These are phyloP conservation scores for Elasticomyces elasticus DNA, from an alignment of 495 filamentous ascomycete species.

Conservation along the genomic window DNA sequence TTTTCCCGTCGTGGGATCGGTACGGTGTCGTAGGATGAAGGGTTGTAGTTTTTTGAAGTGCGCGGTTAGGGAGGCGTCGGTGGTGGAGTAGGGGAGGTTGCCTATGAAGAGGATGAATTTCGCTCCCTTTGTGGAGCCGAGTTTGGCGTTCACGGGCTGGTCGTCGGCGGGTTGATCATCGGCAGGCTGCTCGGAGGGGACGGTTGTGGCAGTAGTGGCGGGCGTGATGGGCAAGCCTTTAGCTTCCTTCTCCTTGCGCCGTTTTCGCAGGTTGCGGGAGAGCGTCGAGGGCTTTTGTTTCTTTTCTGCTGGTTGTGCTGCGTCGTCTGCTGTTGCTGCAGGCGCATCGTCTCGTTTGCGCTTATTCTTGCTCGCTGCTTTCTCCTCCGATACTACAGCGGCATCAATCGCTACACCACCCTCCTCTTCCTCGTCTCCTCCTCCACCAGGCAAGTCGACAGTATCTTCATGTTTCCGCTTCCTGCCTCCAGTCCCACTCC, in stretches of 20 bases:
- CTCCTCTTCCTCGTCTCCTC: background rate
- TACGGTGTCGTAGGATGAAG: constrained; percentile 61
- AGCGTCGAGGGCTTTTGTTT: background rate
- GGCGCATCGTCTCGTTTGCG: too few species aligned
- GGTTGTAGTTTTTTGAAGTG: constrained; percentile 76
- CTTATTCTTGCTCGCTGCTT: background rate
- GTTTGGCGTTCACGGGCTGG: background rate
- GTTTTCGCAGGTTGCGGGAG: background rate
- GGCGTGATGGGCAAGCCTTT: background rate
- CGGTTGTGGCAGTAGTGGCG: background rate
- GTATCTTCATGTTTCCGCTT: background rate
- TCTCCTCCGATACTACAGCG: background rate
- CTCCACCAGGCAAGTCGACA: background rate
- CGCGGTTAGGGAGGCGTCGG: constrained; percentile 48
- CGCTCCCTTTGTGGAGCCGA: too few species aligned
- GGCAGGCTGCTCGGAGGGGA: background rate
- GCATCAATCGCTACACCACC: too few species aligned
- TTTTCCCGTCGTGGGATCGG: constrained; percentile 55
- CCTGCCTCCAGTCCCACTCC: background rate
- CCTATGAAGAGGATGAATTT: constrained; percentile 30
- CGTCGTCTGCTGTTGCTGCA: too few species aligned
- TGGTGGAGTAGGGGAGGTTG: constrained; percentile 84
- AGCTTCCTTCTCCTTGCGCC: background rate
- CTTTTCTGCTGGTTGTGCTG: too few species aligned
- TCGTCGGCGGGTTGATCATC: background rate